These are phyloP conservation scores for Boletus holoroseus DNA, from an alignment of 1,284 basidiomycete species.

Conservation along the genomic window DNA sequence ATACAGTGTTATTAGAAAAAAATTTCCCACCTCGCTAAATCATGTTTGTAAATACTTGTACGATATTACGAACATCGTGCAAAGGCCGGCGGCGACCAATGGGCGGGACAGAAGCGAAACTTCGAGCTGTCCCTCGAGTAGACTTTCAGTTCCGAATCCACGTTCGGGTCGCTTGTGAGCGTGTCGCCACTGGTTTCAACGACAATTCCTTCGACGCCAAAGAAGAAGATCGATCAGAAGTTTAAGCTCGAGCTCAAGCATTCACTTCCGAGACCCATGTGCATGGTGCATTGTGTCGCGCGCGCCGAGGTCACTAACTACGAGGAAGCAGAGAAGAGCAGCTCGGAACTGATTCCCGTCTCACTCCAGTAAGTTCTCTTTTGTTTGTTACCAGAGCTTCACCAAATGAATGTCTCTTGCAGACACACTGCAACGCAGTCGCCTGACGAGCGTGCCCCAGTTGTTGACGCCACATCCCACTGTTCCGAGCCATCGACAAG, in stretches of 20 bases:
- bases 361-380: slow-evolving; percentile 2
- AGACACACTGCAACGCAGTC: background rate
- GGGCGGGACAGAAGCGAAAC: background rate
- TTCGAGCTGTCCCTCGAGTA: no score
- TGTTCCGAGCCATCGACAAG: background rate
- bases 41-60: background rate
- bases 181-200: background rate
- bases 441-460: background rate
- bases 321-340: background rate
- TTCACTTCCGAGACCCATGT: background rate
- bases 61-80: background rate
- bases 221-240: background rate
- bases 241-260: background rate
- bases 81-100: no score
- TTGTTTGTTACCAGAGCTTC: background rate
- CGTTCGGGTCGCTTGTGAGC: background rate
- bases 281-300: background rate
- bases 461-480: background rate
- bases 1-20: background rate
- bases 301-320: background rate
- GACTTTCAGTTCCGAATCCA: no score
- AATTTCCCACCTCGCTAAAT: no score
- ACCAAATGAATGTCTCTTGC: background rate
- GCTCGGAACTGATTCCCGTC: background rate
- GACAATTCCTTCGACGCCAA: background rate